Evolutionary conservation across 495 filamentous ascomycete genomes (phyloP), one percentile per base, ranked within the genome.

Genomic region (Usnea hakonensis): DNA sequence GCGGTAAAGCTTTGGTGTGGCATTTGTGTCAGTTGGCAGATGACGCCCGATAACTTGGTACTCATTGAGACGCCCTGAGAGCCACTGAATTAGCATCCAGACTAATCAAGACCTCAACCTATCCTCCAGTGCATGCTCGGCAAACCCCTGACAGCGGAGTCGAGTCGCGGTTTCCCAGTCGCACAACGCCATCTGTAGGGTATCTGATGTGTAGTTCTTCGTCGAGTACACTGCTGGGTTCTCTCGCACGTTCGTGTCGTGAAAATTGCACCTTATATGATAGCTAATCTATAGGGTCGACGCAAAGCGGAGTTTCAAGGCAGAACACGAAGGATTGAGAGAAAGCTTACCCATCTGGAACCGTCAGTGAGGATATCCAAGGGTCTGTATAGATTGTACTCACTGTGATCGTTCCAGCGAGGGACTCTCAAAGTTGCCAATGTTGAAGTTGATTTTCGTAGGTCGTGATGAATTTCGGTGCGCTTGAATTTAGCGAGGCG

Each of bases 11-110:
- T 92, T 94, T 68, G 94, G 94, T 66, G 89, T 90, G 69, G 91
- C 89, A 80, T 95, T 94, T 70, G 88, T 83, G 81, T 98, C 95
- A 71, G 87, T 88, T 76, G 94, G 94, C 87, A 97, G 79, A 79
- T 96, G 92, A 81, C 95, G 95, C 81, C 94, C 94, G 72, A 98
- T 97, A 79, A 98, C 94, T 85, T 97, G 95, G 85, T 96, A 98
- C 84, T 98, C 94, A 74, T 86, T 89, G 80, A 98, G 92, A 85
- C 95, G 93, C 87, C 93, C 94, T 96, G 77, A 65, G 60, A 63
- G 64, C 58, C 64, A 40, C 63, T 65, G 71, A 32, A 72, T 75
- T 62, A 75, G 70, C 58, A 5, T 21, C 6, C 8, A 21, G 33
- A 5, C n/a, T 37, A 11, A 40, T 46, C 9, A 30, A 14, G 16